Conservation (phyloP, 2,329 filamentous ascomycete genomes). For the Grosmannia clavigera region DNA sequence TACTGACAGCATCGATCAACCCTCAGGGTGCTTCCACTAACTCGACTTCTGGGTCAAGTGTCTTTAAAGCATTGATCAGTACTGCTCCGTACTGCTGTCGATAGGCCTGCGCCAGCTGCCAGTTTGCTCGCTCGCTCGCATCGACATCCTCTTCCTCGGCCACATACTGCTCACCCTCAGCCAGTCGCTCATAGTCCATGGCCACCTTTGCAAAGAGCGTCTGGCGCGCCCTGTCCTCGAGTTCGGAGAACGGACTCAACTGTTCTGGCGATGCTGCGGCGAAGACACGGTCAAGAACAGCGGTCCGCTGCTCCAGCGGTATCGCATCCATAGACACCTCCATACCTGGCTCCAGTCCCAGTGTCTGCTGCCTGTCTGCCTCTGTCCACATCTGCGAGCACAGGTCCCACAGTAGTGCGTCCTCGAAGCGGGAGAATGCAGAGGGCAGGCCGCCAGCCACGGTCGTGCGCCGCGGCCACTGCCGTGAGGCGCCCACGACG, state of each 20-base stretch:
- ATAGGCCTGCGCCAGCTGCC: slow-evolving; percentile 34
- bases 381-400: slow-evolving; percentile 23
- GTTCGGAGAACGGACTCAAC: slow-evolving; percentile 22
- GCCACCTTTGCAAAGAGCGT: slow-evolving; percentile 25
- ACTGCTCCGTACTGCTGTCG: slow-evolving; percentile 35
- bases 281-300: slow-evolving; percentile 16
- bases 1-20: background rate
- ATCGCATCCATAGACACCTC: background rate
- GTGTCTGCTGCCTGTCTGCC: slow-evolving; percentile 12
- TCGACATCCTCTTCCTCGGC: slow-evolving; percentile 20
- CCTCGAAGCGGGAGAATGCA: slow-evolving; percentile 26
- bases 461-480: slow-evolving; percentile 16
- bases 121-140: slow-evolving; percentile 5
- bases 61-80: slow-evolving; percentile 24
- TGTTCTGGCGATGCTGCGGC: slow-evolving; percentile 15
- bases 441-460: background rate
- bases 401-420: slow-evolving; percentile 39
- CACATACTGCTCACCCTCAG: slow-evolving; percentile 32
- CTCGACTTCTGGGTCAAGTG: background rate
- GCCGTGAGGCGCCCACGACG: slow-evolving; percentile 29
- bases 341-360: slow-evolving; percentile 3
- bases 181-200: slow-evolving; percentile 28
- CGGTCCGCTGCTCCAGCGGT: slow-evolving; percentile 1
- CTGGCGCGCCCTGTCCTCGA: slow-evolving; percentile 23
- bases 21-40: background rate